phyloP scores from a whole-genome alignment of 2,329 filamentous ascomycete genomes.

The Ascochyta koolunga region DNA sequence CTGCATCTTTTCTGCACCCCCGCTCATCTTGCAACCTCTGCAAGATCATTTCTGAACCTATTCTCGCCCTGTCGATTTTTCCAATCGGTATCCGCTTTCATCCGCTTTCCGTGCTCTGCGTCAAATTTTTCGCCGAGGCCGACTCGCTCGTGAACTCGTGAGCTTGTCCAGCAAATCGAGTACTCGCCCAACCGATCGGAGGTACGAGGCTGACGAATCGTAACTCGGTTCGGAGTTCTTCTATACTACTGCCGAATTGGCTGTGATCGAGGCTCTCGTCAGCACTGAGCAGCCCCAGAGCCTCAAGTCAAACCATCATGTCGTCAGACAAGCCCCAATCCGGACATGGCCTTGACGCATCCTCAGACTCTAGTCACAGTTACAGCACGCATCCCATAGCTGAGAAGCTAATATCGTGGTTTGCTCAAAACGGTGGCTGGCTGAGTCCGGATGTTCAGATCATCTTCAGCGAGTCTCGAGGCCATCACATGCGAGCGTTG shows the following conservation, averaged over 20 bases:
- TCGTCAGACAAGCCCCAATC: constrained; percentile 15
- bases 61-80: constrained; percentile 10
- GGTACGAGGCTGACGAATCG: constrained; percentile 2
- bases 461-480: constrained; percentile 30
- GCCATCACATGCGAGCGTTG: constrained; percentile 41
- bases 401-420: constrained; percentile 38
- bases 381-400: constrained; percentile 21
- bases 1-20: constrained; percentile 21
- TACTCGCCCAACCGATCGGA: constrained; percentile 8
- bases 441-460: constrained; percentile 40
- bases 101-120: constrained; percentile 19
- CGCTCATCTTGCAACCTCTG: constrained; percentile 13
- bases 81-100: constrained; percentile 12
- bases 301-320: constrained; percentile 13
- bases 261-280: constrained; percentile 13
- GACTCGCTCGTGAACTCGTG: constrained; percentile 18
- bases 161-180: constrained; percentile 12
- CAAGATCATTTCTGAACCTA: constrained; percentile 15
- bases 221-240: constrained; percentile 3
- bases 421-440: constrained; percentile 38
- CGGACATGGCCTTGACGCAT: neutral
- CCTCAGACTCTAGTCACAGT: constrained; percentile 6
- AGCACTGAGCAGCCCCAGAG: constrained; percentile 16
- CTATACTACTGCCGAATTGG: constrained; percentile 15
- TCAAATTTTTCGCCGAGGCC: constrained; percentile 24